Evolutionary conservation across 345 rosid genomes (phyloP).

Genomic region (Pugionium dolabratum): DNA sequence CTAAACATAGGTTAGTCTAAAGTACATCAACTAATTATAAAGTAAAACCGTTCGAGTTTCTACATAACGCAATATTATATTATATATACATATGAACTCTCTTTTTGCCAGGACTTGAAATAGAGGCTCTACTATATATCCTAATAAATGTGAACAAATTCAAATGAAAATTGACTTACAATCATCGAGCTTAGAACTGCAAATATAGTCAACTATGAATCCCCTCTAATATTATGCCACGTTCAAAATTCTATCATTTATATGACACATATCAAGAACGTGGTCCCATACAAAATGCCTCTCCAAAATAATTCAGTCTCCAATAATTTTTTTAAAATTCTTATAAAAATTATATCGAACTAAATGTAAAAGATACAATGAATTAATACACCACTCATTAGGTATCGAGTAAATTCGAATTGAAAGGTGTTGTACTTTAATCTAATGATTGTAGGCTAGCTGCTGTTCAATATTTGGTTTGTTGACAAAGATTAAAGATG

Average conservation of each 20-base stretch:
- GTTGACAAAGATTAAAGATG: too few species aligned
- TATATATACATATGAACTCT: neutral
- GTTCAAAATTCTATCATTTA: constrained; percentile 25
- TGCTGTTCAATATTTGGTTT: too few species aligned
- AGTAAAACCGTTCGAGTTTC: constrained; percentile 10
- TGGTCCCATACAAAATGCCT: constrained; percentile 36
- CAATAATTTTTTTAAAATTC: constrained; percentile 30
- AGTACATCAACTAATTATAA: constrained; percentile 1
- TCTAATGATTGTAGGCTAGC: too few species aligned
- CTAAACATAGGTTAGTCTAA: constrained; percentile 3
- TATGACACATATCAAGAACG: constrained; percentile 12
- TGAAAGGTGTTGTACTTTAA: constrained; percentile 27
- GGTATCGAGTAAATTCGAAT: constrained; percentile 34
- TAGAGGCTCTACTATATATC: constrained; percentile 2
- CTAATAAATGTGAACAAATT: constrained; percentile 40
- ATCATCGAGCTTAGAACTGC: constrained; percentile 31
- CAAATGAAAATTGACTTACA: constrained; percentile 36
- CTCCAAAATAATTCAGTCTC: constrained; percentile 29
- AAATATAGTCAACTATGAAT: constrained; percentile 32
- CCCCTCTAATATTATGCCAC: constrained; percentile 36
- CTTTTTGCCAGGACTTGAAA: constrained; percentile 8
- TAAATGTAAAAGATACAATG: constrained; percentile 15
- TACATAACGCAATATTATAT: neutral
- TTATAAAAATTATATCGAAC: constrained; percentile 16
- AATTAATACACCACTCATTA: constrained; percentile 28